Evolutionary conservation across 352 stramenopile genomes (phyloP).

Genomic region (Globisporangium paddicum): DNA sequence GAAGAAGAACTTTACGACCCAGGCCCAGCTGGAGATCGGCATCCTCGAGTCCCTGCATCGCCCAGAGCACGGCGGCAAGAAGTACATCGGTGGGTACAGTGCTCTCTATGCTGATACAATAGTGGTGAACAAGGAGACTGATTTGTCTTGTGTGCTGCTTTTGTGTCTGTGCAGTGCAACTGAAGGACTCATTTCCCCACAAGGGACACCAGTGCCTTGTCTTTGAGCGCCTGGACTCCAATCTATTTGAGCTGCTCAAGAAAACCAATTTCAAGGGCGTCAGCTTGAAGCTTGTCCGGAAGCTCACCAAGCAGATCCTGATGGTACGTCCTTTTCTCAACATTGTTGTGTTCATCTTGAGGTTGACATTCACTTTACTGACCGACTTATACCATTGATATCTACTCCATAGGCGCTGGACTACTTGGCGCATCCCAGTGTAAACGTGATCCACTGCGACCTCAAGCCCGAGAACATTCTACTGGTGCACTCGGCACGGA

Average conservation of each 20-base stretch:
- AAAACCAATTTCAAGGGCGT: slow-evolving; percentile 92
- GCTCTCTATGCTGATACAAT: background rate
- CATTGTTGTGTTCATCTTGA: background rate
- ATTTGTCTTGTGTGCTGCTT: background rate
- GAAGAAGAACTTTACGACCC: slow-evolving; percentile 95
- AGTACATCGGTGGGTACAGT: slow-evolving; percentile 88
- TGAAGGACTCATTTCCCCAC: slow-evolving; percentile 95
- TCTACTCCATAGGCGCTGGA: slow-evolving; percentile 45
- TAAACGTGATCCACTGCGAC: slow-evolving; percentile 99
- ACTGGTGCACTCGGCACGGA: slow-evolving; percentile 91
- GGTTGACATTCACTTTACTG: slow-evolving; percentile 1
- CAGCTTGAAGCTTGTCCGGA: slow-evolving; percentile 93
- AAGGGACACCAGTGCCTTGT: slow-evolving; percentile 97
- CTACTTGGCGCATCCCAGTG: slow-evolving; percentile 85
- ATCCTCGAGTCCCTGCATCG: slow-evolving; percentile 91
- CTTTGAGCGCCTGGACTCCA: slow-evolving; percentile 95
- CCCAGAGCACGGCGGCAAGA: slow-evolving; percentile 72
- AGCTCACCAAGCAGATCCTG: slow-evolving; percentile 96
- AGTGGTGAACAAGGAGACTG: background rate
- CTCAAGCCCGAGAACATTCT: slow-evolving; percentile 99
- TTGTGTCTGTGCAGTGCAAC: slow-evolving; percentile 55
- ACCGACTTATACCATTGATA: background rate
- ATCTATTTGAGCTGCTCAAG: slow-evolving; percentile 96
- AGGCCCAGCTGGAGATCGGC: slow-evolving; percentile 97
- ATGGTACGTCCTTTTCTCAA: slow-evolving; percentile 25